Evolutionary conservation across 192 early-diverging fungal genomes (phyloP), one percentile per base, ranked within the genome.

Genomic region (Haplosporangium gracile): DNA sequence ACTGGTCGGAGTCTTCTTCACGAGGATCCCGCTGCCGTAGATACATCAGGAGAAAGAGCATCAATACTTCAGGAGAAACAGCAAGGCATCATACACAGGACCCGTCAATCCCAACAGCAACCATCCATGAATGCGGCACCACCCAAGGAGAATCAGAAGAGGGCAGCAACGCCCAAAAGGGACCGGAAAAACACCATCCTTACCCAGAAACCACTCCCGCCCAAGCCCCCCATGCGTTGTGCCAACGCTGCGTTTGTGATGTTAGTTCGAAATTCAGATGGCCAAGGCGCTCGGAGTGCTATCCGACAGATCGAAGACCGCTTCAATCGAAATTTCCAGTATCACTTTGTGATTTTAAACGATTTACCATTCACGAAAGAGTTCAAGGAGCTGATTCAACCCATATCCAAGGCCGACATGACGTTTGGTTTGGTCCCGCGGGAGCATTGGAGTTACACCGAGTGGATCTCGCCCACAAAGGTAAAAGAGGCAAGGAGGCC

Each of bases 291-390:
- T 45, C 84, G 89, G 15, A 75, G 84, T n/a, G 89, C 95, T 0
- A 90, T 97, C 75, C 90, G 88, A 63, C 91, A 96, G 75, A 79
- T 97, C n/a, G 96, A 97, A 81, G 92, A 95, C 75, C 88, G 96
- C 40, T 97, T 97, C 87, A 97, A 97, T 82, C 57, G 78, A 57
- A 91, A 92, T 70, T 96, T 92, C 88, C 91, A 95, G 74, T 98
- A 97, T 80, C 96, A 96, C 0, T 98, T 95, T 87, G 94, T 98
- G 55, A 97, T 97, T 77, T 85, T 98, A 57, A 98, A 97, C 88
- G 94, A 98, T 32, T 90, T 89, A 55, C 90, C 91, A 0, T 97
- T 97, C 76, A 90, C 91, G 1, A 89, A 92, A 18, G 89, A 95
- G 69, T 98, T 98, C 80, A 90, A 89, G 78, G 88, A 85, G 39